These are phyloP conservation scores for Penicillium manginii DNA, from an alignment of 495 filamentous ascomycete species.

Conservation along the genomic window DNA sequence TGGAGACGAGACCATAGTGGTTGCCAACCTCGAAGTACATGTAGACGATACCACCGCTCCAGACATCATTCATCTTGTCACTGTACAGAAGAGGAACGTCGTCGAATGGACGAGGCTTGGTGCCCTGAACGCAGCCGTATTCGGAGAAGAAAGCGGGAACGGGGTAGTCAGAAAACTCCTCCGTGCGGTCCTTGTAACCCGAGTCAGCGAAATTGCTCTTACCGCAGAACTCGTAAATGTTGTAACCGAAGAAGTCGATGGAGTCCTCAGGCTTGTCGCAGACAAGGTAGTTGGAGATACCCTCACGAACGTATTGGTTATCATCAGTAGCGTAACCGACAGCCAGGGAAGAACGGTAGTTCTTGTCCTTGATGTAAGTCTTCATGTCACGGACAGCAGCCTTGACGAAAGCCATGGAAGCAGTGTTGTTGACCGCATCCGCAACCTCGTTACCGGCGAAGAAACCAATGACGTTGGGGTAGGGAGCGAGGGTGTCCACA, in stretches of 20 bases:
- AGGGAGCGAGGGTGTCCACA: slow-evolving; percentile 77
- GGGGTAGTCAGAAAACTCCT: slow-evolving; percentile 84
- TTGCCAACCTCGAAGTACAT: slow-evolving; percentile 96
- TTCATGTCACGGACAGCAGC: slow-evolving; percentile 96
- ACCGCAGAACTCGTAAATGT: slow-evolving; percentile 99
- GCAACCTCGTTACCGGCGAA: slow-evolving; percentile 98
- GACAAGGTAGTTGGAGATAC: slow-evolving; percentile 89
- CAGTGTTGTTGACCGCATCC: slow-evolving; percentile 82
- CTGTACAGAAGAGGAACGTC: slow-evolving; percentile 86
- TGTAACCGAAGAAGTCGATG: slow-evolving; percentile 99
- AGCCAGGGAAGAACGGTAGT: slow-evolving; percentile 70
- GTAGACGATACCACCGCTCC: slow-evolving; percentile 96
- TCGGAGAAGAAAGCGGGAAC: slow-evolving; percentile 98
- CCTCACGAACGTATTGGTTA: slow-evolving; percentile 73
- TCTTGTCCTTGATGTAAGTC: slow-evolving; percentile 82
- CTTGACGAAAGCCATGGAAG: slow-evolving; percentile 91
- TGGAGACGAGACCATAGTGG: slow-evolving; percentile 81
- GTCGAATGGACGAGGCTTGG: slow-evolving; percentile 78
- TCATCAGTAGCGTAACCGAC: slow-evolving; percentile 97
- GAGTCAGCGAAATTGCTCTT: slow-evolving; percentile 72
- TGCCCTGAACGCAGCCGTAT: slow-evolving; percentile 83
- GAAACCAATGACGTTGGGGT: slow-evolving; percentile 92
- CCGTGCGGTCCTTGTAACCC: slow-evolving; percentile 76
- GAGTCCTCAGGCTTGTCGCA: slow-evolving; percentile 69
- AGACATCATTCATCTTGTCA: slow-evolving; percentile 77